Percentiles rank a stretch among this genome's conserved stretches.
These are phyloP conservation scores for Chernovozyma aurita DNA, from an alignment of 1,139 yeast genomes.

Conservation along the genomic window DNA sequence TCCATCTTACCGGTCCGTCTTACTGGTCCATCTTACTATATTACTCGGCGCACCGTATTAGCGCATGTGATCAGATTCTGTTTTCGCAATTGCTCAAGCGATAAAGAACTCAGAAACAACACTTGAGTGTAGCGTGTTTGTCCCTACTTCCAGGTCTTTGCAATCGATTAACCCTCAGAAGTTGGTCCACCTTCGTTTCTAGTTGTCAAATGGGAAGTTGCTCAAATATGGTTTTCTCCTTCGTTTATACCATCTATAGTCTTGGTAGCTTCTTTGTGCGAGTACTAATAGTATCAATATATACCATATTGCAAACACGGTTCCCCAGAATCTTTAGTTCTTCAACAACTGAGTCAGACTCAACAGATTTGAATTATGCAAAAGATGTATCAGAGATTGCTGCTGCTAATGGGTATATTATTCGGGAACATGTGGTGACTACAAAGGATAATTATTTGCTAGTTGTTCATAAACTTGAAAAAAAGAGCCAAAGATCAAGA, in stretches of 20 bases:
- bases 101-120: no score
- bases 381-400: constrained; percentile 64
- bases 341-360: neutral
- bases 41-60: no score
- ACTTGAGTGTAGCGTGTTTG: no score
- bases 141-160: no score
- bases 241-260: constrained; percentile 6
- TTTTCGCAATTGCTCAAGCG: no score
- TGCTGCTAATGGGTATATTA: constrained; percentile 53
- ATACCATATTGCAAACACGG: neutral
- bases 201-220: no score
- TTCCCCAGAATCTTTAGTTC: neutral
- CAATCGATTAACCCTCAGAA: no score
- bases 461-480: constrained; percentile 34
- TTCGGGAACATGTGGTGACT: constrained; percentile 69
- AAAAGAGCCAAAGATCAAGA: constrained; percentile 4
- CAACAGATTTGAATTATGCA: constrained; percentile 20
- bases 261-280: constrained; percentile 6
- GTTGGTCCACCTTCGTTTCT: no score
- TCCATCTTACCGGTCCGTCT: no score
- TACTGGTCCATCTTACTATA: no score
- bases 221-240: constrained; percentile 7
- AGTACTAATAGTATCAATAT: neutral
- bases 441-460: constrained; percentile 41
- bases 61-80: no score